Conservation (phyloP, 2,329 filamentous ascomycete genomes). For the Chaetomium strumarium region DNA sequence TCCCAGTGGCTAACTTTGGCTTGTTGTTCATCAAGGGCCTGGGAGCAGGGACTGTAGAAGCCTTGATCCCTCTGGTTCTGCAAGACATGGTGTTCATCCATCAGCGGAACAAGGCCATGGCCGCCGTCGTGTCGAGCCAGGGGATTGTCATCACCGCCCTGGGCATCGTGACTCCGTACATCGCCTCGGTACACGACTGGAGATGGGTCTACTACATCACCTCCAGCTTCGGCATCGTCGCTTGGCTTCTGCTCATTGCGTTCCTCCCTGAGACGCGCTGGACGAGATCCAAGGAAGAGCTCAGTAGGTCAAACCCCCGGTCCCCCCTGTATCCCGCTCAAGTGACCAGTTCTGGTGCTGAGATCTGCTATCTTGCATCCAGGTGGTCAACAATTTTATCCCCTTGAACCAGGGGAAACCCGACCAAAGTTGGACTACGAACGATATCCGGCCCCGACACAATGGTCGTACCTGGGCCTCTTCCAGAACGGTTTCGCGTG, state of each 20-base stretch:
- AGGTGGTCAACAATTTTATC: constrained; percentile 23
- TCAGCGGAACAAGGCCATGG: constrained; percentile 32
- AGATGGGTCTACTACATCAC: constrained; percentile 33
- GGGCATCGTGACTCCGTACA: constrained; percentile 27
- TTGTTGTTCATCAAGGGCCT: constrained; percentile 26
- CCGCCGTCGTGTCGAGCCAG: constrained; percentile 27
- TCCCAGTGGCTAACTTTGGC: background rate
- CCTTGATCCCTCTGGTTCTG: constrained; percentile 34
- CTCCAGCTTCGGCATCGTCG: constrained; percentile 27
- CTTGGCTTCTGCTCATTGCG: constrained; percentile 31
- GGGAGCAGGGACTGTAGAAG: constrained; percentile 33
- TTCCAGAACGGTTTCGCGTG: constrained; percentile 29
- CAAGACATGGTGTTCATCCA: constrained; percentile 37
- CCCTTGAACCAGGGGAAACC: constrained; percentile 24
- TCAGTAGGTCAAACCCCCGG: constrained; percentile 19
- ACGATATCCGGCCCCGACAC: constrained; percentile 25
- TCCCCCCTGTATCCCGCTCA: background rate
- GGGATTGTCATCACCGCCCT: constrained; percentile 29
- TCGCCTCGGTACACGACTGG: constrained; percentile 31
- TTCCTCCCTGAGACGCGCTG: constrained; percentile 34
- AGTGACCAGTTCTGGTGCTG: background rate
- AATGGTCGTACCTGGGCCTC: constrained; percentile 30
- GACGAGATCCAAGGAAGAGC: constrained; percentile 28
- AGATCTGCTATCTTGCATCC: background rate
- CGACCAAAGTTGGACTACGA: constrained; percentile 28